phyloP scores from a whole-genome alignment of 2,329 filamentous ascomycete genomes.

The Exophiala viscosa region DNA sequence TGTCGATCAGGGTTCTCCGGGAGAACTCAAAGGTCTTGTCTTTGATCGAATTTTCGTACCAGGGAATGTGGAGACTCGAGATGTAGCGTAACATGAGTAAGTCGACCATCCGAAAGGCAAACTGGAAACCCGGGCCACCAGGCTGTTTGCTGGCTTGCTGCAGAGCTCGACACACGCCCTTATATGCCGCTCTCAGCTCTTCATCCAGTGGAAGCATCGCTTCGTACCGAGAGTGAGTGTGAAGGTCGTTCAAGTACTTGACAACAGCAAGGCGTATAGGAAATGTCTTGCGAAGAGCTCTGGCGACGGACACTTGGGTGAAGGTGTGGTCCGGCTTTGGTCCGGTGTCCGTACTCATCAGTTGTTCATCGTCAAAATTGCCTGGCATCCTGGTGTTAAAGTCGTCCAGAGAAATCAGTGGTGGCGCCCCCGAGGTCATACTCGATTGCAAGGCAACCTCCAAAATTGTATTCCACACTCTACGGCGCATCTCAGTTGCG shows the following conservation, averaged over 20 bases:
- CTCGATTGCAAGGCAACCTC: conserved; percentile 34
- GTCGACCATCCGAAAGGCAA: conserved; percentile 26
- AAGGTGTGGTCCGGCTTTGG: conserved; percentile 30
- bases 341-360: conserved; percentile 26
- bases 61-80: conserved; percentile 33
- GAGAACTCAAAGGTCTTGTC: conserved; percentile 37
- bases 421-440: conserved; percentile 31
- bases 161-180: conserved; percentile 32
- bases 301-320: conserved; percentile 36
- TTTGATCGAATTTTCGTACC: conserved; percentile 30
- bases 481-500: conserved; percentile 29
- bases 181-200: conserved; percentile 46
- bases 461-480: conserved; percentile 36
- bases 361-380: conserved; percentile 27
- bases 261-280: conserved; percentile 36
- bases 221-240: conserved; percentile 26
- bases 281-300: conserved; percentile 37
- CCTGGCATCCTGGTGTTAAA: conserved; percentile 30
- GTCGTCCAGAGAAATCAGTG: conserved; percentile 31
- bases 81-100: conserved; percentile 32
- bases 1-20: conserved; percentile 43
- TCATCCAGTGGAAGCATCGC: conserved; percentile 34
- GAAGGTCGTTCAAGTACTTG: conserved; percentile 31
- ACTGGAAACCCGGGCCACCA: conserved; percentile 24
- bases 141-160: conserved; percentile 21